Percentiles rank a stretch among this genome's conserved stretches.
Conservation (phyloP, 1,284 basidiomycete species). For the Meripilus lineatus region DNA sequence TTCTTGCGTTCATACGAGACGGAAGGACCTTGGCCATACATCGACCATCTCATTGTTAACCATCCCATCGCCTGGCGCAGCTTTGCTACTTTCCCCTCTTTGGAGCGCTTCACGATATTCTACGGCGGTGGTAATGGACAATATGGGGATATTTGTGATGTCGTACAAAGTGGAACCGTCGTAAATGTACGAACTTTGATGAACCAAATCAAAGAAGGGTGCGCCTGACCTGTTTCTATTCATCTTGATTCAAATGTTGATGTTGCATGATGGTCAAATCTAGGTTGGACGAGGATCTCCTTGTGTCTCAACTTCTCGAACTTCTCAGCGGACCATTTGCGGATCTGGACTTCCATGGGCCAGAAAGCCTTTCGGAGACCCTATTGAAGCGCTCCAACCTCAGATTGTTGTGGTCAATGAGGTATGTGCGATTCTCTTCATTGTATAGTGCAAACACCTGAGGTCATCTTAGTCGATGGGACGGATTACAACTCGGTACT, state of each 20-base stretch:
- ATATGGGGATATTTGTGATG: not conserved
- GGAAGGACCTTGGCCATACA: not conserved
- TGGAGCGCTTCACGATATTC: not conserved
- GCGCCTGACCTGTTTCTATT: not conserved
- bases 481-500: too few relatives aligned
- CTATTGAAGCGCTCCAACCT: too few relatives aligned
- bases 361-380: too few relatives aligned
- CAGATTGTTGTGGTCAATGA: too few relatives aligned
- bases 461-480: too few relatives aligned
- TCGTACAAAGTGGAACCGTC: not conserved
- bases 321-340: too few relatives aligned
- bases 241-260: not conserved
- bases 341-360: too few relatives aligned
- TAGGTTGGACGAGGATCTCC: not conserved
- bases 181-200: not conserved
- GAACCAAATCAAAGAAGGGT: not conserved
- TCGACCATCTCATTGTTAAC: not conserved
- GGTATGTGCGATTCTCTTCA: too few relatives aligned
- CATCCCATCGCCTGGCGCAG: constrained; percentile 1
- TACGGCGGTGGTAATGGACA: too few relatives aligned
- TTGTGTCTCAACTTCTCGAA: too few relatives aligned
- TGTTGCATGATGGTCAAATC: not conserved
- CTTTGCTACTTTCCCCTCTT: not conserved
- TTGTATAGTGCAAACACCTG: too few relatives aligned
- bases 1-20: not conserved